A percentile compares a stretch with the other conserved stretches of the same genome.
Conservation (phyloP, 768 basidiomycete species). For the Filobasidium wieringae region DNA sequence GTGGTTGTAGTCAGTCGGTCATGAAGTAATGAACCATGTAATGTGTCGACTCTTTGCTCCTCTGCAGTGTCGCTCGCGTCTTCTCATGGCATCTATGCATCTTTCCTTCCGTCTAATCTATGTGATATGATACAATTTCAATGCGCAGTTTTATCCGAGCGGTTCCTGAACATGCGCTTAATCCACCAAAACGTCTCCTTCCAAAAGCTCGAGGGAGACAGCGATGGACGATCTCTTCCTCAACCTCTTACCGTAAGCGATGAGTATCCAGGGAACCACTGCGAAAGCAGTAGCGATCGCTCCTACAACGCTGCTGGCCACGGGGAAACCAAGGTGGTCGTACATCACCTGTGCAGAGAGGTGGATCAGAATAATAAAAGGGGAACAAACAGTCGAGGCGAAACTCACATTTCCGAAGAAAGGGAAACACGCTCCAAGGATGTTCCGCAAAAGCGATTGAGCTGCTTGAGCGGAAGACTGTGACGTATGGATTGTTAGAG, state of each 20-base stretch:
- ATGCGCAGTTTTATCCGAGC: no score
- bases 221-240: slow-evolving; percentile 8
- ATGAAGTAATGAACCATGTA: no score
- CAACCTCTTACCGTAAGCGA: slow-evolving; percentile 4
- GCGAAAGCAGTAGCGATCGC: slow-evolving; percentile 18
- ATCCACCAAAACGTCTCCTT: slow-evolving; percentile 9
- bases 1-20: no score
- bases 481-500: background rate
- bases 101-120: no score
- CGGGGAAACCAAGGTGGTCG: slow-evolving; percentile 13
- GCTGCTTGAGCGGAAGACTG: slow-evolving; percentile 15
- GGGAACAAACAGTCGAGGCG: background rate
- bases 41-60: no score
- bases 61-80: no score
- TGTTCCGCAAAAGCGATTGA: slow-evolving; percentile 15
- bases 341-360: background rate
- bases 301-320: slow-evolving; percentile 13
- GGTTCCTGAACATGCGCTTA: no score
- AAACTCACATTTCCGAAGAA: slow-evolving; percentile 16
- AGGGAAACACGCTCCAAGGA: slow-evolving; percentile 11
- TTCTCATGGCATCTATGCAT: no score
- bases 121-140: no score
- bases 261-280: slow-evolving; percentile 13
- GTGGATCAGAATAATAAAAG: background rate
- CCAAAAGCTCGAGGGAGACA: slow-evolving; percentile 10